Percentiles rank a stretch among this genome's conserved stretches.
phyloP scores from a whole-genome alignment of 768 basidiomycete species.

The Leccinum incarnatum region DNA sequence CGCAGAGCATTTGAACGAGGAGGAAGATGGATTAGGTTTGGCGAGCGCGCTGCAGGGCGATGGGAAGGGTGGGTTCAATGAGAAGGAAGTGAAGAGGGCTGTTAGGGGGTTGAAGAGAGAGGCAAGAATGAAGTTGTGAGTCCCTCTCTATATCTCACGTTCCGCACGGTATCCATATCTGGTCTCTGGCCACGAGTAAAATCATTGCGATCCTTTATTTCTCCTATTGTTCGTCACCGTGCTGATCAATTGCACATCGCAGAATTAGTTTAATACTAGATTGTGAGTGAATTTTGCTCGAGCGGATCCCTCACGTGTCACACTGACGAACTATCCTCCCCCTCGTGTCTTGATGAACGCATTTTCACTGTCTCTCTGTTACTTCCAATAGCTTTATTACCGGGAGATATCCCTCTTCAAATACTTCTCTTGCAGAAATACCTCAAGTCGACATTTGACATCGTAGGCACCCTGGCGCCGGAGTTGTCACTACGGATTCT shows the following conservation, averaged over 20 bases:
- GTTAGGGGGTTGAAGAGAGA: constrained; percentile 61
- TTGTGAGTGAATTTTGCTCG: constrained; percentile 16
- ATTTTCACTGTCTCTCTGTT: constrained; percentile 1
- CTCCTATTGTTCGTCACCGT: not conserved
- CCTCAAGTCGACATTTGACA: constrained; percentile 75
- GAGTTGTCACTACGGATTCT: constrained; percentile 65
- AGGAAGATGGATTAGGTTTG: constrained; percentile 41
- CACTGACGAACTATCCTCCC: no score
- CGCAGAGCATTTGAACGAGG: constrained; percentile 45
- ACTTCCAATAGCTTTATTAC: constrained; percentile 57
- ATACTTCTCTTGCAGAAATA: constrained; percentile 86
- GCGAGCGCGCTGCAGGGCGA: constrained; percentile 47
- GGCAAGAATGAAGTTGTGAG: constrained; percentile 73
- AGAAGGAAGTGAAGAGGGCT: constrained; percentile 64
- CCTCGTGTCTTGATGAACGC: not conserved
- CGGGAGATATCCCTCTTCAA: constrained; percentile 82
- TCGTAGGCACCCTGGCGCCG: constrained; percentile 69
- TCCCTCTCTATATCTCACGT: constrained; percentile 6
- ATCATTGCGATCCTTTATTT: not conserved
- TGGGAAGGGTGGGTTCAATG: constrained; percentile 58
- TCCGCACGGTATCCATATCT: not conserved
- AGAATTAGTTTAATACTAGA: constrained; percentile 32
- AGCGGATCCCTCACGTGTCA: not conserved
- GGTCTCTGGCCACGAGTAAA: not conserved
- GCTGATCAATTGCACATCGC: constrained; percentile 5